Evolutionary conservation across 106 monocot species (phyloP).

Genomic region (Apostasia shenzhenica): DNA sequence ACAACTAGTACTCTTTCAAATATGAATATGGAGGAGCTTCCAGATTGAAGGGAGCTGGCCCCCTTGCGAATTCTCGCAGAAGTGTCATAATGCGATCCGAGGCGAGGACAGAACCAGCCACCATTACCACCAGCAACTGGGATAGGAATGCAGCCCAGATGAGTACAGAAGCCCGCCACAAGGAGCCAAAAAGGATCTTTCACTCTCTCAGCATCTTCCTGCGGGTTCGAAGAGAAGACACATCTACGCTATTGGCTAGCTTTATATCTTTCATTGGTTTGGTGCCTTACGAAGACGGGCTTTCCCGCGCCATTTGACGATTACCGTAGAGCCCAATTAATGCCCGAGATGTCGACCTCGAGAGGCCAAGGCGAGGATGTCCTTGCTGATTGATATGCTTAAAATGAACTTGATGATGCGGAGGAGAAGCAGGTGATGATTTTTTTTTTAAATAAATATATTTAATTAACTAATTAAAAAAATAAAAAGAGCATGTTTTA

Average conservation of each 20-base stretch:
- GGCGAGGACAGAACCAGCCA: constrained; percentile 90
- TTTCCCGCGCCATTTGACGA: constrained; percentile 87
- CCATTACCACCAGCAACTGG: constrained; percentile 80
- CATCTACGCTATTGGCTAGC: constrained; percentile 60
- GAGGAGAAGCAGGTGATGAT: constrained; percentile 45
- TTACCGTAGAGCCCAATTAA: constrained; percentile 70
- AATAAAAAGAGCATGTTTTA: too few relatives aligned
- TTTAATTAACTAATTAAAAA: constrained; percentile 12
- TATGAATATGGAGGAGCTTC: constrained; percentile 74
- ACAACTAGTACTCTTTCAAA: constrained; percentile 66
- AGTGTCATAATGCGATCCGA: constrained; percentile 77
- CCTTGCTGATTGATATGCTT: constrained; percentile 81
- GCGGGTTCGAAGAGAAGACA: constrained; percentile 59
- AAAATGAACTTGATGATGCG: constrained; percentile 69
- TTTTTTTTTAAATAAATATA: too few relatives aligned
- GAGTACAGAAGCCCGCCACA: constrained; percentile 70
- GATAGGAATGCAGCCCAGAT: constrained; percentile 80
- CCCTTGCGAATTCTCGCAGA: constrained; percentile 88
- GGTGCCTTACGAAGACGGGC: constrained; percentile 72
- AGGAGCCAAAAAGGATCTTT: constrained; percentile 89
- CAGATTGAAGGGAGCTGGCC: constrained; percentile 69
- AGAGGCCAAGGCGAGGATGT: constrained; percentile 80
- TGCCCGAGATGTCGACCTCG: constrained; percentile 79
- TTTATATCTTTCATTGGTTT: constrained; percentile 59
- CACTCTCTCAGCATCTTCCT: constrained; percentile 53